These are phyloP conservation scores for Bipolaris zeicola DNA, from an alignment of 2,329 filamentous ascomycete species.

Conservation along the genomic window DNA sequence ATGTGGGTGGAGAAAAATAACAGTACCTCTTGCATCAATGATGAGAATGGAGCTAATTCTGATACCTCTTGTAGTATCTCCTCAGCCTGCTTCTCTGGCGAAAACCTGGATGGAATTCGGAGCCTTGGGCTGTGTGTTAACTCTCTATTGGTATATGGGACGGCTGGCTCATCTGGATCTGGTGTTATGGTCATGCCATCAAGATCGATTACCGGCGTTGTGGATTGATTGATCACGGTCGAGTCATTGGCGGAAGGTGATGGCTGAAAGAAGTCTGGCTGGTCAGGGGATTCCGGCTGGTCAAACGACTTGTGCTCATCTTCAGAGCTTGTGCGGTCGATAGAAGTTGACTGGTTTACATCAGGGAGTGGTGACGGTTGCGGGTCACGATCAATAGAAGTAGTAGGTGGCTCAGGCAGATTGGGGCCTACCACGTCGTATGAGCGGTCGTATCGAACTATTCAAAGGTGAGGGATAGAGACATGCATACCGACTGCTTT, in stretches of 20 bases:
- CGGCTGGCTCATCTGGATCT: slow-evolving; percentile 9
- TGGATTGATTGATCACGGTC: neutral
- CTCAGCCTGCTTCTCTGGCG: slow-evolving; percentile 18
- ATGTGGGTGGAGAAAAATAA: neutral
- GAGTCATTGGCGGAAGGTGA: neutral
- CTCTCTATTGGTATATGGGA: slow-evolving; percentile 6
- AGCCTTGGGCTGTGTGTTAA: slow-evolving; percentile 20
- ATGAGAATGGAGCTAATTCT: slow-evolving; percentile 32
- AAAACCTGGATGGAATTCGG: slow-evolving; percentile 20
- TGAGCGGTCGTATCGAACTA: slow-evolving; percentile 25
- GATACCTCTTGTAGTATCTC: slow-evolving; percentile 19
- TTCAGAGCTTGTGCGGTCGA: slow-evolving; percentile 5
- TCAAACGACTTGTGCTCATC: no score
- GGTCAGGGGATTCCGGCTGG: neutral
- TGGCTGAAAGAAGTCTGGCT: neutral
- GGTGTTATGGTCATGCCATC: slow-evolving; percentile 42
- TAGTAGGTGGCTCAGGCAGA: slow-evolving; percentile 27
- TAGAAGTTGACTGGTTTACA: slow-evolving; percentile 14
- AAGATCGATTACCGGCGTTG: slow-evolving; percentile 29
- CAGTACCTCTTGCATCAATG: slow-evolving; percentile 36
- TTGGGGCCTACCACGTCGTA: slow-evolving; percentile 28
- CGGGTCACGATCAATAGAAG: slow-evolving; percentile 21
- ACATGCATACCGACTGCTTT: slow-evolving; percentile 36
- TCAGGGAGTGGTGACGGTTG: slow-evolving; percentile 24
- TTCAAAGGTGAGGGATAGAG: slow-evolving; percentile 2